Conservation (phyloP, 495 filamentous ascomycete genomes). For the Neurospora discreta region DNA sequence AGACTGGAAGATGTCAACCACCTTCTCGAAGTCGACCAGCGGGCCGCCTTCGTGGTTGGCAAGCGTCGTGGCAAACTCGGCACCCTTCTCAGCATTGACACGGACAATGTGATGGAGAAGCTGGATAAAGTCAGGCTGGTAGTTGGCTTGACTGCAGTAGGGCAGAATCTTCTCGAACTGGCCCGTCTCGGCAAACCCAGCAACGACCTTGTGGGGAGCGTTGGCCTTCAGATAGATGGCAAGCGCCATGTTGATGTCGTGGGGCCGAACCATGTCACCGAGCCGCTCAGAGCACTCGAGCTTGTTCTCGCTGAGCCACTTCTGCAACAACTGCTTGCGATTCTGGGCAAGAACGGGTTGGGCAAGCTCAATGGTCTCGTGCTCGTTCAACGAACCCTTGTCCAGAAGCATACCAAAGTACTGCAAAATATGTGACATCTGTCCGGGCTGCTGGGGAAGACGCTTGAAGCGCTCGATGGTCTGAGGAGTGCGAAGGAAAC, state of each 20-base stretch:
- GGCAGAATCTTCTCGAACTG: constrained; percentile 93
- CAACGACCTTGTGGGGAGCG: constrained; percentile 82
- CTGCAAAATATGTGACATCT: constrained; percentile 88
- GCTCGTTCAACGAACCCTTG: constrained; percentile 82
- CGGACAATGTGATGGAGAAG: constrained; percentile 87
- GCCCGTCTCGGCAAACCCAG: constrained; percentile 87
- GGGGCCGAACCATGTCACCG: constrained; percentile 81
- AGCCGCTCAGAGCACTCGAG: constrained; percentile 91
- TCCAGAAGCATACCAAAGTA: constrained; percentile 97
- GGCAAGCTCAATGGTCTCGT: constrained; percentile 90
- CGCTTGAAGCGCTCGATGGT: constrained; percentile 94
- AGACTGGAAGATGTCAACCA: constrained; percentile 93
- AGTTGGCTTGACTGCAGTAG: constrained; percentile 72
- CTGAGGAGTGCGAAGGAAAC: constrained; percentile 84
- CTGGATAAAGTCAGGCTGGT: constrained; percentile 83
- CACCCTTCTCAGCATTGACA: constrained; percentile 85
- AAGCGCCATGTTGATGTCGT: constrained; percentile 78
- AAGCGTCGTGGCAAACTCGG: constrained; percentile 82
- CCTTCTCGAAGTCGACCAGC: constrained; percentile 84
- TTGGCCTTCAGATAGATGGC: constrained; percentile 80
- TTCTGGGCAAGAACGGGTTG: constrained; percentile 85
- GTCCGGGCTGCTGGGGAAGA: constrained; percentile 58
- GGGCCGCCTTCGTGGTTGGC: constrained; percentile 77
- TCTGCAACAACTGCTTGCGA: constrained; percentile 90
- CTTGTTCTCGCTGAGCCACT: constrained; percentile 95